Evolutionary conservation across 371 early-diverging fungal genomes (phyloP).

Genomic region (Chytridium lagenaria): DNA sequence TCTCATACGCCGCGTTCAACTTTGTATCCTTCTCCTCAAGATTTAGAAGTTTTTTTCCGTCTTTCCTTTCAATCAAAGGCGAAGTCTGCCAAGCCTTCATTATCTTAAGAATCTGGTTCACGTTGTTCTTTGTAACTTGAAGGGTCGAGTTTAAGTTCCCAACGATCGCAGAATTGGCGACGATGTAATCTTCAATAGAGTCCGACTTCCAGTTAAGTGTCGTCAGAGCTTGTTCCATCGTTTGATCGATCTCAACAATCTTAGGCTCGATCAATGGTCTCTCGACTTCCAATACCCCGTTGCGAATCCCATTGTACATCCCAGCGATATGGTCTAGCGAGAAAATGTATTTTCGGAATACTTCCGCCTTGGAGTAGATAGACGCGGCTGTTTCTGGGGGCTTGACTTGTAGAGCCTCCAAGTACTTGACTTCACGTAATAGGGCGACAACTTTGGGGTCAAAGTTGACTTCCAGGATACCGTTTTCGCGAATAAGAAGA

Average conservation of each 20-base stretch:
- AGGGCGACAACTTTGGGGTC: constrained; percentile 69
- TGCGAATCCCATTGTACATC: constrained; percentile 60
- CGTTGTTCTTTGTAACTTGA: constrained; percentile 60
- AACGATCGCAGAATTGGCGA: constrained; percentile 49
- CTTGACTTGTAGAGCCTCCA: constrained; percentile 53
- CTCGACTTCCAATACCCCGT: constrained; percentile 62
- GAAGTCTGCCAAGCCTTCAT: constrained; percentile 60
- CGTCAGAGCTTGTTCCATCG: constrained; percentile 54
- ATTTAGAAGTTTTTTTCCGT: constrained; percentile 63
- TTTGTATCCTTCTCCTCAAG: constrained; percentile 63
- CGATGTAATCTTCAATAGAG: constrained; percentile 56
- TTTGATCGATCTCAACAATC: constrained; percentile 55
- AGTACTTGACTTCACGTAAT: constrained; percentile 64
- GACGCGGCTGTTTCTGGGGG: constrained; percentile 56
- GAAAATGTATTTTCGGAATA: constrained; percentile 61
- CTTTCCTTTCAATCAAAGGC: constrained; percentile 67
- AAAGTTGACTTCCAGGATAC: constrained; percentile 61
- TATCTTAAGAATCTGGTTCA: constrained; percentile 61
- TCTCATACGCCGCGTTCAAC: constrained; percentile 55
- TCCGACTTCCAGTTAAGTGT: constrained; percentile 56
- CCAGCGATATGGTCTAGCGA: constrained; percentile 58
- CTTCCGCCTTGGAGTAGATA: constrained; percentile 62
- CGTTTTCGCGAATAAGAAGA: constrained; percentile 47
- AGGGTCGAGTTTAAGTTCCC: constrained; percentile 56
- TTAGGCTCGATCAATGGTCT: constrained; percentile 58